Evolutionary conservation across 176 grass and related monocot genomes (phyloP), one percentile per base, ranked within the genome.

Genomic region (Puya raimondii): DNA sequence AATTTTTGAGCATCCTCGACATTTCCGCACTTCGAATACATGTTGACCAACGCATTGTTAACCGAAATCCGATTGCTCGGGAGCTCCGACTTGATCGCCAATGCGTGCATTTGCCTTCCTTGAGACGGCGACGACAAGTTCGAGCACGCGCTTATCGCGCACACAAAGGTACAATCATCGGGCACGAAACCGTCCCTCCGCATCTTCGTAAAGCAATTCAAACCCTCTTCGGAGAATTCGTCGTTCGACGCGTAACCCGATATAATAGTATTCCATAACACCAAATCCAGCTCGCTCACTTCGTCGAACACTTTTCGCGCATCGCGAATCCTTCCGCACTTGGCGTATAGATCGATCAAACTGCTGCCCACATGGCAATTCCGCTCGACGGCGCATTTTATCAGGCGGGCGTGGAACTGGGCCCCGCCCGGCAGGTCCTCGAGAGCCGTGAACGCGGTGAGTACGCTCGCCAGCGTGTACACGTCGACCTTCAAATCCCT

Each of bases 221-320:
- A 67, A 22, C 71, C 82, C 63, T 79, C 76, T 51, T 85, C 76
- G 14, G 72, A 85, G n/a, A 75, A 70, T 10, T 71, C 67, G 56
- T 85, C 67, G 13, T 71, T 78, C 71, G 79, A 70, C 0, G 72
- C 75, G 51, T 79, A 84, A 25, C 59, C 82, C 5, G 61, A 84
- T 74, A 84, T 80, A 53, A 84, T 73, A 10, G 76, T 85, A 67
- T 85, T 85, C 72, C 82, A 85, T 15, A 80, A 51, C n/a, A 85
- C 77, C 77, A 85, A 74, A 53, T 85, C 82, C 51, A 72, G 72
- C 47, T 76, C 47, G 13, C 26, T 47, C 49, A 85, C 72, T 63
- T 80, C 82, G 11, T 74, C 63, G 10, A 85, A 85, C 48, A 65
- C 67, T 63, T 72, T 85, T 23, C 51, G 15, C 1, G 82, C 77